Evolutionary conservation across 495 filamentous ascomycete species (phyloP).

Genomic region (Aspergillus sclerotiicarbonarius): DNA sequence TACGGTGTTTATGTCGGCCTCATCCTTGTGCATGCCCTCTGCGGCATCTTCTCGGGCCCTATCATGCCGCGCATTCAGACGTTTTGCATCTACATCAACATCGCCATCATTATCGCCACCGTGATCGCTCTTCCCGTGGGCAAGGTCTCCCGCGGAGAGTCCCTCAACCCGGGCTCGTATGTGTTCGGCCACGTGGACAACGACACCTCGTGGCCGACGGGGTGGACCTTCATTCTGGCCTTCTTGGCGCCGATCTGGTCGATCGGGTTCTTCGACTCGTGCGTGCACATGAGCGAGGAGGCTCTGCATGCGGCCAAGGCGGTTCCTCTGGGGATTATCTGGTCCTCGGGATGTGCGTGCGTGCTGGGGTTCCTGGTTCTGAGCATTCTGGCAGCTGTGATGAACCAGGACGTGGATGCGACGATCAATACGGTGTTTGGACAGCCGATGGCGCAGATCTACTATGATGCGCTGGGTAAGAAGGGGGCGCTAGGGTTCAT

Average conservation of each 20-base stretch:
- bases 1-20: slow-evolving; percentile 63
- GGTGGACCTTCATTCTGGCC: slow-evolving; percentile 59
- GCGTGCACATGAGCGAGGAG: slow-evolving; percentile 61
- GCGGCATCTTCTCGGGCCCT: slow-evolving; percentile 53
- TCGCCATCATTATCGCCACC: slow-evolving; percentile 61
- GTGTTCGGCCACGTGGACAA: slow-evolving; percentile 48
- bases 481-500: slow-evolving; percentile 46
- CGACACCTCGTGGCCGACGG: slow-evolving; percentile 55
- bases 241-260: slow-evolving; percentile 65
- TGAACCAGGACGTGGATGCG: slow-evolving; percentile 36
- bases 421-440: slow-evolving; percentile 35
- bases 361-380: slow-evolving; percentile 57
- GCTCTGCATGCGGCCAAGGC: slow-evolving; percentile 57
- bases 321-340: slow-evolving; percentile 59
- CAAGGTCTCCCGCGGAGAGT: slow-evolving; percentile 28
- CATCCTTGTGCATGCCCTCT: slow-evolving; percentile 56
- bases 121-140: slow-evolving; percentile 66
- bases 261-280: slow-evolving; percentile 53
- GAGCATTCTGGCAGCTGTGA: slow-evolving; percentile 39
- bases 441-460: slow-evolving; percentile 51
- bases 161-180: slow-evolving; percentile 37
- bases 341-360: slow-evolving; percentile 37
- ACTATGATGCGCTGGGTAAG: slow-evolving; percentile 47
- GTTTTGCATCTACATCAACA: slow-evolving; percentile 59
- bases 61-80: slow-evolving; percentile 68